Evolutionary conservation across 2,329 filamentous ascomycete genomes (phyloP).

Genomic region (Pseudogymnoascus sp.): DNA sequence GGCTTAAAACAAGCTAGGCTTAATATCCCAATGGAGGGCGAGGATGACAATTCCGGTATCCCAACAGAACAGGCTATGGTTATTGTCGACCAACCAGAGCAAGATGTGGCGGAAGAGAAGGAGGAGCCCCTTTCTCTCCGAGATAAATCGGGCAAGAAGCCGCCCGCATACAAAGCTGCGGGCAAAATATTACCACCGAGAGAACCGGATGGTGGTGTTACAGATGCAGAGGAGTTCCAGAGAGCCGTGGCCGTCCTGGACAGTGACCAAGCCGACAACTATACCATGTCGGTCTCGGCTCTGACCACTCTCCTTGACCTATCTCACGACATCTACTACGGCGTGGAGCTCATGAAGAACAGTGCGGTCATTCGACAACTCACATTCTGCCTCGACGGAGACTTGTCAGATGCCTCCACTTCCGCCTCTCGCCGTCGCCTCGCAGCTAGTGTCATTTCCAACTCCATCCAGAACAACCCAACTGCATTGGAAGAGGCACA

Average conservation of each 20-base stretch:
- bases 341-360: conserved; percentile 55
- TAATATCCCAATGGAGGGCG: conserved; percentile 47
- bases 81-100: conserved; percentile 42
- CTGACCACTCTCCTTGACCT: conserved; percentile 56
- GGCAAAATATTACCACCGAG: conserved; percentile 51
- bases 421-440: conserved; percentile 34
- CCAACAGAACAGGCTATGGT: conserved; percentile 49
- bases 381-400: conserved; percentile 46
- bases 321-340: conserved; percentile 65
- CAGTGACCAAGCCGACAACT: conserved; percentile 31
- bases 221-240: conserved; percentile 41
- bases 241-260: conserved; percentile 46
- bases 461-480: conserved; percentile 59
- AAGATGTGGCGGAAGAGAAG: conserved; percentile 24
- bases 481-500: conserved; percentile 50
- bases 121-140: conserved; percentile 21
- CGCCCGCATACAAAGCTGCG: conserved; percentile 51
- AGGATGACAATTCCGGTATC: conserved; percentile 43
- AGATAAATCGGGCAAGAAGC: conserved; percentile 40
- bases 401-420: not conserved
- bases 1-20: conserved; percentile 61
- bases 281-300: conserved; percentile 19
- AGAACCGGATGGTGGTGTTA: conserved; percentile 30
- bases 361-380: conserved; percentile 47
- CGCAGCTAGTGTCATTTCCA: conserved; percentile 52